Base-by-base conservation (phyloP, 2,329 filamentous ascomycete genomes). In the Aspergillus proliferans region DNA sequence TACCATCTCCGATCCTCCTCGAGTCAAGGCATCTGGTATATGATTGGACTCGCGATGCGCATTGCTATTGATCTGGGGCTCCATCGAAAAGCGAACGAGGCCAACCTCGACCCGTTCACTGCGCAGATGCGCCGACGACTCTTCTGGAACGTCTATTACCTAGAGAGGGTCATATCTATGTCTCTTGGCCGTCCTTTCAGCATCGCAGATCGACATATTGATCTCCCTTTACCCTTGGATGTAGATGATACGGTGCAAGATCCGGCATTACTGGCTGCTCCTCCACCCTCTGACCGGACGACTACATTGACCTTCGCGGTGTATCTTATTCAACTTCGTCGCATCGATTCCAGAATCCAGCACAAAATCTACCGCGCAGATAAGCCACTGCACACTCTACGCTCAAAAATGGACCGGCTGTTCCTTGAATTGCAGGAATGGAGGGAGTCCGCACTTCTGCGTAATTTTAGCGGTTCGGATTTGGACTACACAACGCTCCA, bases 1-100 rank as follows among this genome's bases (percentile, higher is more conserved):
- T 79, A 78, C 52, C 76, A 79, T 55, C 64, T 79, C 2, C 70
- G 76, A 6, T 76, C 73, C 1, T 70, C 73, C 8, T 76, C 75
- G 0, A 75, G 74, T 28, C 73, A 75, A 49, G 76, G 75, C 7
- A 68, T 79, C 44, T 79, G 76, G 76, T 78, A 78, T 55, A 76
- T 79, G 70, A 75, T 78, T 39, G 76, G 76, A 10, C 66, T 79
- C 15, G 76, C 76, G 2, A 78, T 79, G 73, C 71, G 76, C 38
- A 78, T 74, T 6, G 74, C 73, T 47, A 76, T 79, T 44, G 76
- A 78, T 49, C 65, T 79, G 3, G 76, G 76, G 4, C 64, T 79
- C 24, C 76, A 79, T 51, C 67, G 74, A 42, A 74, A 71, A 48
- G 71, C 72, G 38, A 71, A 74, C 48, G 73, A 76, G 50, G 60